Evolutionary conservation across 2,329 filamentous ascomycete species (phyloP).

Genomic region (Xylariaceae sp.): DNA sequence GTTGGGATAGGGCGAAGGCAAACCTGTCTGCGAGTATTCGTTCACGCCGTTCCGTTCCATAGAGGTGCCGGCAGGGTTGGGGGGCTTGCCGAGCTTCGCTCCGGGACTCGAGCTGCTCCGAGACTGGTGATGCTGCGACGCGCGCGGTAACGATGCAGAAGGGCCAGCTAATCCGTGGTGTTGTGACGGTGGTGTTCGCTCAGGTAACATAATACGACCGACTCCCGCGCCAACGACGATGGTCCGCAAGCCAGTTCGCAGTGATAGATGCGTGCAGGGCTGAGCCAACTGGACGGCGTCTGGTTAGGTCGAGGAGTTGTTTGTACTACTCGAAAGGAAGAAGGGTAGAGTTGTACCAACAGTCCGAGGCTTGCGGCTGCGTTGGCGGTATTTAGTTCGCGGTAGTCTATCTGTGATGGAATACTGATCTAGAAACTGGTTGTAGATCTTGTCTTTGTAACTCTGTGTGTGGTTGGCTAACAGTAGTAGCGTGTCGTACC

Average conservation of each 20-base stretch:
- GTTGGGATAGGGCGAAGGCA: constrained; percentile 66
- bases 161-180: constrained; percentile 28
- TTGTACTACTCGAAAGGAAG: constrained; percentile 28
- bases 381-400: constrained; percentile 34
- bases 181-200: constrained; percentile 28
- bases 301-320: constrained; percentile 18
- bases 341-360: constrained; percentile 31
- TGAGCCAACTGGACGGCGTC: constrained; percentile 25
- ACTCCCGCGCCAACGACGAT: constrained; percentile 29
- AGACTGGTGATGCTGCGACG: constrained; percentile 23
- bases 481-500: constrained; percentile 22
- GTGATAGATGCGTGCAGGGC: constrained; percentile 20
- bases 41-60: constrained; percentile 61
- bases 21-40: constrained; percentile 85
- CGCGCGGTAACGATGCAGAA: constrained; percentile 28
- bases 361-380: constrained; percentile 28
- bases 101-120: constrained; percentile 27
- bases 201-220: constrained; percentile 33
- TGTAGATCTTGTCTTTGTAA: constrained; percentile 29
- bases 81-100: constrained; percentile 28
- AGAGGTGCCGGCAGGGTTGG: constrained; percentile 32
- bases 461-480: constrained; percentile 23
- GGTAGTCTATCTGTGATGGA: constrained; percentile 28
- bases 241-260: constrained; percentile 30
- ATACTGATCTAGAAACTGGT: constrained; percentile 30